Conservation (phyloP, 305 asterid genomes). For the Petunia hybrid region DNA sequence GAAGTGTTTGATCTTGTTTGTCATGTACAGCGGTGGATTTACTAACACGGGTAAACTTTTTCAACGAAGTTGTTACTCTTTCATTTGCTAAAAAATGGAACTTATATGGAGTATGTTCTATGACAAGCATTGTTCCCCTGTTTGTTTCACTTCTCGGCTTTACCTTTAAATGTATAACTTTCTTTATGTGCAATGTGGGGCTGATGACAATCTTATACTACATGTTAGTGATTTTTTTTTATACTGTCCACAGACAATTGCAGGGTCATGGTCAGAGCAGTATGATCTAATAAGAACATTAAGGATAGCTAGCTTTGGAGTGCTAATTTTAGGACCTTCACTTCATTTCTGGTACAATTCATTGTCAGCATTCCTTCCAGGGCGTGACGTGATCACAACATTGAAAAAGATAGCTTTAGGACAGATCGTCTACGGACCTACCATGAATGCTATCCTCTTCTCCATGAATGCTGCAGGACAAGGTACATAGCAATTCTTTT, state of each 20-base stretch:
- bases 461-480: constrained; percentile 78
- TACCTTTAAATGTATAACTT: neutral
- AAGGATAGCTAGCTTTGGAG: constrained; percentile 83
- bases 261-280: constrained; percentile 47
- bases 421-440: constrained; percentile 73
- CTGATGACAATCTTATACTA: neutral
- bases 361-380: constrained; percentile 59
- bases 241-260: constrained; percentile 49
- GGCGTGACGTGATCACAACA: constrained; percentile 68
- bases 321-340: constrained; percentile 84
- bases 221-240: neutral
- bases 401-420: constrained; percentile 72
- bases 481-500: constrained; percentile 47
- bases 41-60: too few species aligned
- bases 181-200: neutral
- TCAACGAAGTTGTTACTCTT: too few species aligned
- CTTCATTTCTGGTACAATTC: constrained; percentile 83
- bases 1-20: too few species aligned
- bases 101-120: too few species aligned
- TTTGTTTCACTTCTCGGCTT: neutral
- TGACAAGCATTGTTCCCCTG: neutral
- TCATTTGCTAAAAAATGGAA: too few species aligned
- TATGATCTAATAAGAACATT: constrained; percentile 70
- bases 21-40: too few species aligned
- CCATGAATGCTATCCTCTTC: constrained; percentile 76